A percentile compares a stretch with the other conserved stretches of the same genome.
Evolutionary conservation across 225 moss, liverwort and hornwort genomes (phyloP).

Genomic region (Pseudisothecium myosuroides): DNA sequence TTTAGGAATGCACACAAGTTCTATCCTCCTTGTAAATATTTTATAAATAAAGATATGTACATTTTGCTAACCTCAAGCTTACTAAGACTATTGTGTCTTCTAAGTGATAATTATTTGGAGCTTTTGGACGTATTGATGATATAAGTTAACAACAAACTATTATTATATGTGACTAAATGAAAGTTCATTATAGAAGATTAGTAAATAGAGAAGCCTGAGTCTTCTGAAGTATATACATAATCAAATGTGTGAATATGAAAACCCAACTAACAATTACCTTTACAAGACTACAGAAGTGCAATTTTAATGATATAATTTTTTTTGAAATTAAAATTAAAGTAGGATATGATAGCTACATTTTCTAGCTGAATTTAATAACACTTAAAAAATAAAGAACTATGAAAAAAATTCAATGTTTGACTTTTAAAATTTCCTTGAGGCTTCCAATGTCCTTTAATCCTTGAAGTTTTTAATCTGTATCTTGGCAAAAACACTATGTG

Average conservation of each 20-base stretch:
- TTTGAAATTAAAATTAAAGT: not conserved
- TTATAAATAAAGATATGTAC: too few species aligned
- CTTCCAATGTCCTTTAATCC: not conserved
- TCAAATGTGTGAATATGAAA: too few species aligned
- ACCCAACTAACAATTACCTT: not conserved
- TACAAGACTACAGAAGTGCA: not conserved
- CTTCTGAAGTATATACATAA: too few species aligned
- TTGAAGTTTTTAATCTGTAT: not conserved
- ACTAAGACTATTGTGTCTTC: not conserved
- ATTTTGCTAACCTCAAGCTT: too few species aligned
- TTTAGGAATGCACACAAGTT: too few species aligned
- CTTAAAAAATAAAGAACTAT: not conserved
- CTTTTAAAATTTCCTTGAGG: not conserved
- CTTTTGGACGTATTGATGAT: not conserved
- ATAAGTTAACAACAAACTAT: not conserved
- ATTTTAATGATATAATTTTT: not conserved
- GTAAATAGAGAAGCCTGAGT: too few species aligned
- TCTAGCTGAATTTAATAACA: not conserved
- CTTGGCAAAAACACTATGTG: not conserved
- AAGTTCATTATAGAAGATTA: too few species aligned
- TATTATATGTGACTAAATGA: too few species aligned
- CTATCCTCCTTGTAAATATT: too few species aligned
- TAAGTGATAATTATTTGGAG: not conserved
- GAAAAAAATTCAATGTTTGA: not conserved
- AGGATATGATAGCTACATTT: not conserved